phyloP scores from a whole-genome alignment of 345 rosid species.

The Bruguiera sexangula region DNA sequence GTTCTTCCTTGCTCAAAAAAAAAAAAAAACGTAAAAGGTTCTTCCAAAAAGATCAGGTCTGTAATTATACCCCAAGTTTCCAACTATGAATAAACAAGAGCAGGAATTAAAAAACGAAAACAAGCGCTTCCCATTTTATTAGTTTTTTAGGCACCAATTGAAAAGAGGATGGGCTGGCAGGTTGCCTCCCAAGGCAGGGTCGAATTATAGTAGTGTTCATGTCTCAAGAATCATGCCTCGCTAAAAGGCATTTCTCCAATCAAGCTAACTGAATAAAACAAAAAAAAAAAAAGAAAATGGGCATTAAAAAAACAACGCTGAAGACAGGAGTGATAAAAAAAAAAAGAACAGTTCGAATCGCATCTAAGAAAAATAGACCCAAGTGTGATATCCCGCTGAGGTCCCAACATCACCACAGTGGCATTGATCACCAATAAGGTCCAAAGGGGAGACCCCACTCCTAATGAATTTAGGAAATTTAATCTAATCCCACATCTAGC shows the following conservation, averaged over 20 bases:
- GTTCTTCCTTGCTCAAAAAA: no score
- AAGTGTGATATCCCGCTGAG: slow-evolving; percentile 62
- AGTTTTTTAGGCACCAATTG: not conserved
- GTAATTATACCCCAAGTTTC: no score
- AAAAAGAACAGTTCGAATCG: slow-evolving; percentile 20
- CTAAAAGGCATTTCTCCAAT: slow-evolving; percentile 29
- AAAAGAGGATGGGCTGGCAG: slow-evolving; percentile 33
- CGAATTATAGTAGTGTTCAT: slow-evolving; percentile 57
- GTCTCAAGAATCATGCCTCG: slow-evolving; percentile 59
- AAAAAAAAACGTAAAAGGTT: no score
- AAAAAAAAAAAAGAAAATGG: not conserved
- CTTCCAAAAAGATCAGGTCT: no score
- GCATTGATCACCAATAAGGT: slow-evolving; percentile 28
- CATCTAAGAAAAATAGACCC: slow-evolving; percentile 27
- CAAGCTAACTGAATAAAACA: slow-evolving; percentile 14
- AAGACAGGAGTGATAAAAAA: not conserved
- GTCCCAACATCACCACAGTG: slow-evolving; percentile 59
- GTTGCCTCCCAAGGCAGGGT: slow-evolving; percentile 77
- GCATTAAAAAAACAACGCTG: not conserved
- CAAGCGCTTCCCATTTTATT: not conserved
- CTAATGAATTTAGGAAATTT: slow-evolving; percentile 32
- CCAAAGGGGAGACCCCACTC: slow-evolving; percentile 9
- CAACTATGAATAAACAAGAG: not conserved
- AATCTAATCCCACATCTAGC: slow-evolving; percentile 27
- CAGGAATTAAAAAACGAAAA: not conserved